Conservation (phyloP, 192 early-diverging fungal genomes). For the Powellomyces hirtus region DNA sequence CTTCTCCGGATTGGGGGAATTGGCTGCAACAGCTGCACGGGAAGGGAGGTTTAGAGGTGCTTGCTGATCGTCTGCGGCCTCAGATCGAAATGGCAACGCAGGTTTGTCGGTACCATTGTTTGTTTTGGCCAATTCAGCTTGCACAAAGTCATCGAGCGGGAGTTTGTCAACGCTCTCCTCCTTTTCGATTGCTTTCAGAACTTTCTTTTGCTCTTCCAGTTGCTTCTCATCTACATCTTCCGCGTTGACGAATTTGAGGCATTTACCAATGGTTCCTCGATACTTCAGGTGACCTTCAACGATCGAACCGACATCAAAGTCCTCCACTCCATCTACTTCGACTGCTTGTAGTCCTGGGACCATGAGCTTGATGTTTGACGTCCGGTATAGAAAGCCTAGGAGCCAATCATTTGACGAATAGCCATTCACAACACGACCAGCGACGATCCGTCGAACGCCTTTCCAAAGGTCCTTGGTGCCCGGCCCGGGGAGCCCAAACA, state of each 20-base stretch:
- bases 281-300: constrained; percentile 89
- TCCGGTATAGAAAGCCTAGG: constrained; percentile 86
- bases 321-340: constrained; percentile 72
- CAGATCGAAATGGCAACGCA: too few relatives aligned
- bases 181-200: constrained; percentile 25
- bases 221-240: constrained; percentile 35
- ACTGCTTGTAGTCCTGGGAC: constrained; percentile 85
- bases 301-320: constrained; percentile 73
- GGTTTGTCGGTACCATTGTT: too few relatives aligned
- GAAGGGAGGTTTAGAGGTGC: too few relatives aligned
- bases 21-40: too few relatives aligned
- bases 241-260: constrained; percentile 59
- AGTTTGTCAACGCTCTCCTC: constrained; percentile 8
- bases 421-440: constrained; percentile 86
- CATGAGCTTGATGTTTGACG: constrained; percentile 67
- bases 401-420: constrained; percentile 89
- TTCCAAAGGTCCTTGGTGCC: constrained; percentile 78
- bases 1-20: too few relatives aligned
- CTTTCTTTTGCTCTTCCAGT: constrained; percentile 6
- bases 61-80: too few relatives aligned
- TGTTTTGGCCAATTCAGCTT: background rate
- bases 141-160: constrained; percentile 9
- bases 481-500: constrained; percentile 89
- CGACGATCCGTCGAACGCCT: constrained; percentile 67
- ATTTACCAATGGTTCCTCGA: constrained; percentile 65